These are phyloP conservation scores for Orbilia brochopaga DNA, from an alignment of 2,329 filamentous ascomycete species.

Conservation along the genomic window DNA sequence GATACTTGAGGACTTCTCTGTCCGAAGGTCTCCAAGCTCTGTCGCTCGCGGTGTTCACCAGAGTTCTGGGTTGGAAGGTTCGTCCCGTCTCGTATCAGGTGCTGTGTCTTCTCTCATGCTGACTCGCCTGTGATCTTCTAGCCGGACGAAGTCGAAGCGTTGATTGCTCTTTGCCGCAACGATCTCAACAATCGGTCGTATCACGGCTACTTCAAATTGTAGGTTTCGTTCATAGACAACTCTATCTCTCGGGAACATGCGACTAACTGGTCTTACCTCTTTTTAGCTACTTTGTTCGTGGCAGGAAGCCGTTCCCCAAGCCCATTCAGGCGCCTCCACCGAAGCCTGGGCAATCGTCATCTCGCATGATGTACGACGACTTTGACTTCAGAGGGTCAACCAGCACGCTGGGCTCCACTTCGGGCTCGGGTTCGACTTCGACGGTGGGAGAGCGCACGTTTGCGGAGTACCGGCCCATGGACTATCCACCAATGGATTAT, in stretches of 20 bases:
- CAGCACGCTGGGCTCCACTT: slow-evolving; percentile 30
- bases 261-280: neutral
- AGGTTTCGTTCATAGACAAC: slow-evolving; percentile 2
- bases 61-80: slow-evolving; percentile 38
- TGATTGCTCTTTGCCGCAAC: slow-evolving; percentile 41
- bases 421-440: neutral
- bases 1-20: slow-evolving; percentile 57
- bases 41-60: slow-evolving; percentile 53
- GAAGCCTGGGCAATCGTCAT: too few species aligned
- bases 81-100: neutral
- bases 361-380: neutral
- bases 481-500: too few species aligned
- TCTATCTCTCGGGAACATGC: neutral
- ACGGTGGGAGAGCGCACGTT: neutral
- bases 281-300: slow-evolving; percentile 38
- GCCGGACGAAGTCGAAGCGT: slow-evolving; percentile 47
- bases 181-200: slow-evolving; percentile 41
- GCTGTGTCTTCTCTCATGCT: neutral
- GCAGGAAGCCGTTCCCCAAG: slow-evolving; percentile 32
- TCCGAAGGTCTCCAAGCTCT: slow-evolving; percentile 57
- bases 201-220: slow-evolving; percentile 49
- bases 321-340: neutral
- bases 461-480: too few species aligned
- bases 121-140: slow-evolving; percentile 1
- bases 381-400: slow-evolving; percentile 13